These are phyloP conservation scores for Suhomyces faveliae DNA, from an alignment of 805 yeast genomes.

Conservation along the genomic window DNA sequence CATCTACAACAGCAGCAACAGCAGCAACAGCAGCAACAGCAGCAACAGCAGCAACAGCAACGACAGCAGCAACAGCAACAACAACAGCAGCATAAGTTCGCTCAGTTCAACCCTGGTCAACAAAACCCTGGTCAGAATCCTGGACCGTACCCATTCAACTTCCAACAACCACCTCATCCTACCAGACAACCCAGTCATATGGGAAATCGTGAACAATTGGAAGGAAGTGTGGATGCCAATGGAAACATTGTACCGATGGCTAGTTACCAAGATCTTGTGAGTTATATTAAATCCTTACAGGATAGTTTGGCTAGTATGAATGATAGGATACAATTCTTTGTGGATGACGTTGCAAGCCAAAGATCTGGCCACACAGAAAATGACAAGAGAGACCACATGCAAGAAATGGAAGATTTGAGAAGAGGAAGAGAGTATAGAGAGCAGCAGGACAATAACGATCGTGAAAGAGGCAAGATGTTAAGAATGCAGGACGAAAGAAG, in stretches of 20 bases:
- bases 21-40: neutral
- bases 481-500: constrained; percentile 6
- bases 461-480: constrained; percentile 8
- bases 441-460: constrained; percentile 8
- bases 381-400: neutral
- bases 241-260: constrained; percentile 24
- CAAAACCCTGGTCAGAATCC: neutral
- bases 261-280: constrained; percentile 35
- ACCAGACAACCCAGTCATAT: neutral
- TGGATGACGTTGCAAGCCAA: constrained; percentile 21
- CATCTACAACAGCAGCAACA: constrained; percentile 2
- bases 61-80: constrained; percentile 4
- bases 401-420: constrained; percentile 9
- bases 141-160: neutral
- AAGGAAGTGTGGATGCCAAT: neutral
- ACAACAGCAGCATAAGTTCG: neutral
- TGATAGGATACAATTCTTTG: constrained; percentile 24
- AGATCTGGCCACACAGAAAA: neutral
- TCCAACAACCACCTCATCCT: neutral
- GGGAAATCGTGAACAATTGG: neutral
- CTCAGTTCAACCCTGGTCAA: constrained; percentile 6
- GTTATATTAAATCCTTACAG: constrained; percentile 33
- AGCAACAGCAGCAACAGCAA: neutral
- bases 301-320: constrained; percentile 26
- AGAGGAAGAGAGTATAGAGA: constrained; percentile 11